A percentile compares a stretch with the other conserved stretches of the same genome.
phyloP scores from a whole-genome alignment of 306 rosid genomes.

The Gynostemma pentaphyllum region DNA sequence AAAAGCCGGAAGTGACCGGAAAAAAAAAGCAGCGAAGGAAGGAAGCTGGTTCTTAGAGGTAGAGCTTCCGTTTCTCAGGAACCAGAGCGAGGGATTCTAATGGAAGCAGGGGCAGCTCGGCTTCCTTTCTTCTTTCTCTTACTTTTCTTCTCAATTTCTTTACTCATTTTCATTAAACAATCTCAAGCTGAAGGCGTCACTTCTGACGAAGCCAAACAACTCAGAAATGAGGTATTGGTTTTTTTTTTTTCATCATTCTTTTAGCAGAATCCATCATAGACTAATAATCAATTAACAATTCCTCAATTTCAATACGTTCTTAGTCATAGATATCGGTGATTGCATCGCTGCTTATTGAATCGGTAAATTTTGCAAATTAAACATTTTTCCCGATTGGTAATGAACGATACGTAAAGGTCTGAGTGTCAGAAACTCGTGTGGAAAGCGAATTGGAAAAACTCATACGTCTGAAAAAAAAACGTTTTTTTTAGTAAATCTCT shows the following conservation, averaged over 20 bases:
- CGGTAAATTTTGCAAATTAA: neutral
- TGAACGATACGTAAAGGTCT: neutral
- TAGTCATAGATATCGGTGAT: neutral
- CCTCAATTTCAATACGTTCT: neutral
- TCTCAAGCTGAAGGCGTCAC: slow-evolving; percentile 54
- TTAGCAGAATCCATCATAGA: neutral
- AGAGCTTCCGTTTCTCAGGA: neutral
- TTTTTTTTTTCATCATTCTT: neutral
- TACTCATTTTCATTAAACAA: slow-evolving; percentile 3
- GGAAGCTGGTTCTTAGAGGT: neutral
- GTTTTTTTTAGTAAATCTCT: neutral
- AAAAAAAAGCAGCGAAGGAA: neutral
- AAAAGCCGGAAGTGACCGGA: neutral
- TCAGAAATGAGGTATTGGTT: slow-evolving; percentile 54
- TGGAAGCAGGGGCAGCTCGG: slow-evolving; percentile 26
- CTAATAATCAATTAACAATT: neutral
- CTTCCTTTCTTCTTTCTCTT: slow-evolving; percentile 28
- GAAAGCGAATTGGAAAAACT: neutral
- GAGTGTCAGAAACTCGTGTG: neutral
- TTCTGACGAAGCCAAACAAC: slow-evolving; percentile 50
- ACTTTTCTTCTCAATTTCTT: slow-evolving; percentile 15
- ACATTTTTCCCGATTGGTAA: neutral
- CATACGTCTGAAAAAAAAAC: neutral
- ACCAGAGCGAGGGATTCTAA: slow-evolving; percentile 6
- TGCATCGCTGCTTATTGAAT: neutral